These are phyloP conservation scores for Glycine tomentella DNA, from an alignment of 306 rosid species.

Conservation along the genomic window DNA sequence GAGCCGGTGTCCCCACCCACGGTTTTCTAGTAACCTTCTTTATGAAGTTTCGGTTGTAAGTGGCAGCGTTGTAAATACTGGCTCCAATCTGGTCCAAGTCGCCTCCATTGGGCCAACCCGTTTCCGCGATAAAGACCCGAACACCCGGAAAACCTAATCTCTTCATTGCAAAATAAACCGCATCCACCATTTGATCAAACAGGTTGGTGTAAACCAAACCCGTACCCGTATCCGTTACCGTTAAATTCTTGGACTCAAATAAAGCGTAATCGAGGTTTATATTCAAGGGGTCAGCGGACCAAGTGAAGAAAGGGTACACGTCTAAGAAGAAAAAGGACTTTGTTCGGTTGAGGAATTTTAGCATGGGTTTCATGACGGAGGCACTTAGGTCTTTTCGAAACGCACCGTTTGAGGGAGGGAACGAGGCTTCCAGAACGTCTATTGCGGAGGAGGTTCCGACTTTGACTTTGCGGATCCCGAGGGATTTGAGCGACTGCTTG, in stretches of 20 bases:
- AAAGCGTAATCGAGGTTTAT: slow-evolving; percentile 70
- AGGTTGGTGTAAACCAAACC: slow-evolving; percentile 67
- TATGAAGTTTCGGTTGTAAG: slow-evolving; percentile 68
- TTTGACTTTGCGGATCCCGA: slow-evolving; percentile 58
- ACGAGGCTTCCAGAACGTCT: slow-evolving; percentile 66
- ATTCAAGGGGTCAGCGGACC: slow-evolving; percentile 60
- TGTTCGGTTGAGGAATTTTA: slow-evolving; percentile 63
- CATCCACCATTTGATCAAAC: slow-evolving; percentile 85
- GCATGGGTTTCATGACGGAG: slow-evolving; percentile 64
- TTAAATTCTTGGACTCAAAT: slow-evolving; percentile 50
- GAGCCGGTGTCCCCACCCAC: slow-evolving; percentile 69
- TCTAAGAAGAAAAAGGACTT: slow-evolving; percentile 81
- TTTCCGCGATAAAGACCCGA: slow-evolving; percentile 77
- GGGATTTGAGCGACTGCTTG: slow-evolving; percentile 51
- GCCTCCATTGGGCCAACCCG: slow-evolving; percentile 90
- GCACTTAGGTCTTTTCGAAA: slow-evolving; percentile 63
- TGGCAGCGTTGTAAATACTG: slow-evolving; percentile 77
- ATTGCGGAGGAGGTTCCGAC: slow-evolving; percentile 76
- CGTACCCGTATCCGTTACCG: slow-evolving; percentile 67
- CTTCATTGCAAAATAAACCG: slow-evolving; percentile 74
- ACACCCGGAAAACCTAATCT: slow-evolving; percentile 66
- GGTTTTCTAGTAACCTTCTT: slow-evolving; percentile 61
- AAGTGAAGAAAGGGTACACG: slow-evolving; percentile 72
- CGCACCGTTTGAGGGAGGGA: slow-evolving; percentile 77
- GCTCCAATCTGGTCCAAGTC: slow-evolving; percentile 83